phyloP scores from a whole-genome alignment of 2,329 filamentous ascomycete species.

The Calcarisporium arbuscula region DNA sequence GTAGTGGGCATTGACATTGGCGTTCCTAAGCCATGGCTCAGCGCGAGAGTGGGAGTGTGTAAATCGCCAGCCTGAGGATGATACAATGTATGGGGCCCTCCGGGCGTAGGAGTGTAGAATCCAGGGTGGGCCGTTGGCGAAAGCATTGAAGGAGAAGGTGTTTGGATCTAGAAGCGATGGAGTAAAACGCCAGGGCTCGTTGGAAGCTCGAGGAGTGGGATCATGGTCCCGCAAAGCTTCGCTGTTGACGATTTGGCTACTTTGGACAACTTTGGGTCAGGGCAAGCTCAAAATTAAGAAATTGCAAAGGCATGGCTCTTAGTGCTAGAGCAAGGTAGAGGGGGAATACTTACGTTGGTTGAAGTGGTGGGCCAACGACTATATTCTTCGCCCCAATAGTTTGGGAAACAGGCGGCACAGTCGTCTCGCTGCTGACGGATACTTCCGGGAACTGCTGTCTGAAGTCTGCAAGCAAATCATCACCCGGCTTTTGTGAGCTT shows the following conservation, averaged over 20 bases:
- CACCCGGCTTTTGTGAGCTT: constrained; percentile 74
- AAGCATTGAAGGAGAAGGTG: constrained; percentile 71
- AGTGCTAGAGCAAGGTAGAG: too few relatives aligned
- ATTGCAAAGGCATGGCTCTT: too few relatives aligned
- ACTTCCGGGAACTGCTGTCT: constrained; percentile 77
- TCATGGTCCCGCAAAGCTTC: constrained; percentile 61
- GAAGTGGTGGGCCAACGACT: too few relatives aligned
- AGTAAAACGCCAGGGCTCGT: constrained; percentile 82
- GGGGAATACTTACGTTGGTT: too few relatives aligned
- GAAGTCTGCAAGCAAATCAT: constrained; percentile 76
- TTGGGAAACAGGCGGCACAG: constrained; percentile 31
- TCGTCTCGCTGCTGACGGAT: constrained; percentile 42
- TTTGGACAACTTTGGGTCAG: constrained; percentile 6
- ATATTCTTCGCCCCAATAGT: constrained; percentile 24
- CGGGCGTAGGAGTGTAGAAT: constrained; percentile 84
- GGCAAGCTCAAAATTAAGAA: constrained; percentile 2
- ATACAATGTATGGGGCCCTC: constrained; percentile 72
- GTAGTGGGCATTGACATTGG: constrained; percentile 74
- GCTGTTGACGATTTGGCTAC: constrained; percentile 17
- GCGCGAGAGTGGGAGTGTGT: constrained; percentile 66
- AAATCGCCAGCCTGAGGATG: constrained; percentile 80
- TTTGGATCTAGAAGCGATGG: constrained; percentile 83
- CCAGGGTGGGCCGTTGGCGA: constrained; percentile 71
- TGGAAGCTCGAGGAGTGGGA: constrained; percentile 71
- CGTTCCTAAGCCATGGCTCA: constrained; percentile 72